A percentile compares a stretch with the other conserved stretches of the same genome.
Evolutionary conservation across 1,284 basidiomycete genomes (phyloP).

Genomic region (Malassezia dermatis): DNA sequence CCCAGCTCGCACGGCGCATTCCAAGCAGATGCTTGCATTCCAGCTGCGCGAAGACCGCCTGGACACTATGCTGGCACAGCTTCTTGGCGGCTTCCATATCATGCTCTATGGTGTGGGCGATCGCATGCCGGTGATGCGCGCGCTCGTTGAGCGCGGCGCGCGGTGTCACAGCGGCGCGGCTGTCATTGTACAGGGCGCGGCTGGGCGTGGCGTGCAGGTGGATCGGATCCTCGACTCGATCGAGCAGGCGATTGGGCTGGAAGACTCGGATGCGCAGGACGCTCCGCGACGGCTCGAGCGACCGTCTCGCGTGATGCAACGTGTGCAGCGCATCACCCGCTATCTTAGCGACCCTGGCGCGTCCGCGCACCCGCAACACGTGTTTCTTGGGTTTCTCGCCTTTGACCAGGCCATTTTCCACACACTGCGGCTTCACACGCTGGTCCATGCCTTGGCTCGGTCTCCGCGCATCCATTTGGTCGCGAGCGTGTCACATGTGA

Average conservation of each 20-base stretch:
- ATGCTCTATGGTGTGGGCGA: conserved; percentile 18
- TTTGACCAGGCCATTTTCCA: conserved; percentile 13
- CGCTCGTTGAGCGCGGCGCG: conserved; percentile 1
- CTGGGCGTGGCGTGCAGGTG: conserved; percentile 11
- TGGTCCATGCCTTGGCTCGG: conserved; percentile 13
- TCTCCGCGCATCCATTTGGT: conserved; percentile 10
- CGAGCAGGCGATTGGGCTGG: conserved; percentile 1
- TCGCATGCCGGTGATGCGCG: conserved; percentile 1
- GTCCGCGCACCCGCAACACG: neutral
- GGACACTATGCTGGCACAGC: conserved; percentile 2
- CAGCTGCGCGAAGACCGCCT: conserved; percentile 5
- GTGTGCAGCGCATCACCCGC: conserved; percentile 2
- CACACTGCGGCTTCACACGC: conserved; percentile 14
- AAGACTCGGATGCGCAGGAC: neutral
- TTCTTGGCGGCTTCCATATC: conserved; percentile 10
- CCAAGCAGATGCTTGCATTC: conserved; percentile 4
- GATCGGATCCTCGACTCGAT: conserved; percentile 16
- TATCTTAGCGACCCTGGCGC: neutral
- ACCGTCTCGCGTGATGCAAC: conserved; percentile 10
- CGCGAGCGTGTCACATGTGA: conserved; percentile 14
- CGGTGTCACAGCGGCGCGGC: conserved; percentile 3
- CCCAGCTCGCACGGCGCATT: conserved; percentile 6
- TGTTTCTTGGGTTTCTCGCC: conserved; percentile 11
- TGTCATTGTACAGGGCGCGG: conserved; percentile 14
- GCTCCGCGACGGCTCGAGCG: neutral